phyloP scores from a whole-genome alignment of 768 basidiomycete genomes.

The Pisolithus orientalis region DNA sequence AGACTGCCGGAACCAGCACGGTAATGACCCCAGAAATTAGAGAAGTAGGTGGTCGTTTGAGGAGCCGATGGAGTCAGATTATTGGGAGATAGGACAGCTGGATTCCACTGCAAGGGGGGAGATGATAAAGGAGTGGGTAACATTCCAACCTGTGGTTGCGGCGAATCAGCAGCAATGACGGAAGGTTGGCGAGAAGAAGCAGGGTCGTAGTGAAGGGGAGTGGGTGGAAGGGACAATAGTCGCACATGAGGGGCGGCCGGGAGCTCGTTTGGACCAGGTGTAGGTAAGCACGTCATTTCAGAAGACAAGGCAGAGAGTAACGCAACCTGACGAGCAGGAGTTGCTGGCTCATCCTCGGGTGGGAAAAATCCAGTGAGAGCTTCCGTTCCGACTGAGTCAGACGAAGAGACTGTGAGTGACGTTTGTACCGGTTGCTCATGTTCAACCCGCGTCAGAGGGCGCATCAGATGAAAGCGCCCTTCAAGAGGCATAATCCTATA shows the following conservation, averaged over 20 bases:
- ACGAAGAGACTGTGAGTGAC: constrained; percentile 2
- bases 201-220: constrained; percentile 19
- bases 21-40: constrained; percentile 80
- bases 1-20: constrained; percentile 13
- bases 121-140: constrained; percentile 46
- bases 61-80: constrained; percentile 50
- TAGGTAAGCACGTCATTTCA: constrained; percentile 49
- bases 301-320: constrained; percentile 27
- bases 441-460: constrained; percentile 28
- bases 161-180: constrained; percentile 14
- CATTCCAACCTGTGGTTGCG: constrained; percentile 21
- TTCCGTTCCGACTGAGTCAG: constrained; percentile 16
- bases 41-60: constrained; percentile 71
- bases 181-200: constrained; percentile 13
- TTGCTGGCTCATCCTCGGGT: constrained; percentile 22
- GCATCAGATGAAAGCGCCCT: constrained; percentile 85
- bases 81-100: constrained; percentile 71
- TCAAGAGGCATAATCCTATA: constrained; percentile 82
- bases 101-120: constrained; percentile 73
- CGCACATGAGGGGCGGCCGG: constrained; percentile 56
- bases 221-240: constrained; percentile 43
- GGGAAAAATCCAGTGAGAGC: constrained; percentile 4
- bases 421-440: constrained; percentile 5
- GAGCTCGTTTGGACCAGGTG: constrained; percentile 55
- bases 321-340: constrained; percentile 31